Evolutionary conservation across 163 green algal species (phyloP).

Genomic region (Chlorella variabilis): DNA sequence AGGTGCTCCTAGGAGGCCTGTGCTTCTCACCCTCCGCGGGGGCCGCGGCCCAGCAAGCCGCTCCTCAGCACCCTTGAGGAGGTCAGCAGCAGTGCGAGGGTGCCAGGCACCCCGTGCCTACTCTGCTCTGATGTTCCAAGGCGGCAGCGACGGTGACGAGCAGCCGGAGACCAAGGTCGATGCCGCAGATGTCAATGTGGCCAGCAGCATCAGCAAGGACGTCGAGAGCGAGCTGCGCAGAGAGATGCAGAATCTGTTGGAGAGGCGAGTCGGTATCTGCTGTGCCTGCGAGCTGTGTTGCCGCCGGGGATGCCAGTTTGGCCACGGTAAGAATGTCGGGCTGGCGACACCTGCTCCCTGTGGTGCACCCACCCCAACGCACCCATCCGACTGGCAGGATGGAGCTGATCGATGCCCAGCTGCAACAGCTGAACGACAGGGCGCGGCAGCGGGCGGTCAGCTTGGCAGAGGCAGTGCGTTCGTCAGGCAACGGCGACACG

Average conservation of each 20-base stretch:
- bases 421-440: slow-evolving; percentile 27
- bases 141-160: background rate
- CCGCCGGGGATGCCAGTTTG: too few species aligned
- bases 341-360: too few species aligned
- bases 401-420: slow-evolving; percentile 1
- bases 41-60: too few species aligned
- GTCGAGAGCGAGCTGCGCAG: background rate
- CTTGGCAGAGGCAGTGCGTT: slow-evolving; percentile 16
- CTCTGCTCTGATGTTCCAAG: background rate
- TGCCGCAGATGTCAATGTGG: background rate
- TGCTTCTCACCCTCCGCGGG: too few species aligned
- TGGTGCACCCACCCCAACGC: too few species aligned
- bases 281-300: too few species aligned
- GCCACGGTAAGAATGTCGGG: too few species aligned
- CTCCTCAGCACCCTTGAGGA: too few species aligned
- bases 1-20: too few species aligned
- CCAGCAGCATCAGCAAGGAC: background rate
- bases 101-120: background rate
- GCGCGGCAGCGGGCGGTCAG: slow-evolving; percentile 3
- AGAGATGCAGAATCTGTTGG: background rate
- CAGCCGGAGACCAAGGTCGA: background rate
- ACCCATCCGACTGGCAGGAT: slow-evolving; percentile 21
- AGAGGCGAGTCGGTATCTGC: background rate
- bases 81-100: too few species aligned
- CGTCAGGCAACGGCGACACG: background rate